These are phyloP conservation scores for Pseudogymnoascus verrucosus DNA, from an alignment of 2,329 filamentous ascomycete genomes.

Conservation along the genomic window DNA sequence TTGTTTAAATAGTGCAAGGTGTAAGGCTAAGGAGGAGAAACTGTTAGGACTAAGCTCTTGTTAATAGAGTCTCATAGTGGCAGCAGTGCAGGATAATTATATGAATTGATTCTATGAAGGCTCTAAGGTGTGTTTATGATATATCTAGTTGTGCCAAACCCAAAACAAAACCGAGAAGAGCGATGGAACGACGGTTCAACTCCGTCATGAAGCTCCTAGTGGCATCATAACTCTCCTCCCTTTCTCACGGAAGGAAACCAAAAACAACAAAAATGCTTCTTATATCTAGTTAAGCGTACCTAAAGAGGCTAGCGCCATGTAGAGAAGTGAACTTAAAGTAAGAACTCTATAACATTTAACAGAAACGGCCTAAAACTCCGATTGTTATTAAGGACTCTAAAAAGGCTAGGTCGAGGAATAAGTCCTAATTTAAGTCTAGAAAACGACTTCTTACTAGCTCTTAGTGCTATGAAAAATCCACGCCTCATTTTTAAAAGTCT, in stretches of 20 bases:
- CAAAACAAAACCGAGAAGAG: not conserved
- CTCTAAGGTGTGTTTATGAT: not conserved
- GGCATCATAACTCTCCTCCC: not conserved
- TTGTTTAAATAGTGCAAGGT: not conserved
- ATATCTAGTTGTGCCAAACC: not conserved
- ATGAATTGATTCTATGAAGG: not conserved
- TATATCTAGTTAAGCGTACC: not conserved
- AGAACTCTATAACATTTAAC: not conserved
- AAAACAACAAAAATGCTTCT: not conserved
- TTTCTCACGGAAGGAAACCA: not conserved
- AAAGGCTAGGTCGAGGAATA: not conserved
- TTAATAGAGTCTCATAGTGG: not conserved
- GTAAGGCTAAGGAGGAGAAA: not conserved
- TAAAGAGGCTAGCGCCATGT: not conserved
- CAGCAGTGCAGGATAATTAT: not conserved
- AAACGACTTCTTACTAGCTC: not conserved
- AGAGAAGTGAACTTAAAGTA: not conserved
- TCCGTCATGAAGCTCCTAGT: not conserved
- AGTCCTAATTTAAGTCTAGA: not conserved
- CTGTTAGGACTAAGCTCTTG: not conserved
- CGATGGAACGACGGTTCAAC: not conserved
- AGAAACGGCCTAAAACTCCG: not conserved
- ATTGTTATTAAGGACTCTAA: not conserved
- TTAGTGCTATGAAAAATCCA: not conserved
- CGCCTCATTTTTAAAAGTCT: not conserved